A percentile compares a stretch with the other conserved stretches of the same genome.
phyloP scores from a whole-genome alignment of 176 grass and related monocot species.

The Zea luxurians region DNA sequence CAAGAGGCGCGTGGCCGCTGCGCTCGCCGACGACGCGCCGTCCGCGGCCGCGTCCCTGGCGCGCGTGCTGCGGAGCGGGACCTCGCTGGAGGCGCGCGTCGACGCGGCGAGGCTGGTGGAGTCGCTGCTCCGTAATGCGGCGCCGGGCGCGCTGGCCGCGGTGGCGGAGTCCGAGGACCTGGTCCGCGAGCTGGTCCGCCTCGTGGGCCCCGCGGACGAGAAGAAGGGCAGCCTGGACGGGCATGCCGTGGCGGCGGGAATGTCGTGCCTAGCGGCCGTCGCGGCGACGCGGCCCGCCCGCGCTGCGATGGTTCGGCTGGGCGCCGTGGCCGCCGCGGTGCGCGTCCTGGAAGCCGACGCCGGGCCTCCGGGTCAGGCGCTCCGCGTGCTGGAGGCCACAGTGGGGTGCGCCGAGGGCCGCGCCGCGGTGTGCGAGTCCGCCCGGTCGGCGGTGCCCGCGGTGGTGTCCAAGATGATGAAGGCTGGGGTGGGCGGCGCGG shows the following conservation, averaged over 20 bases:
- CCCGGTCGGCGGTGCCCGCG: slow-evolving; percentile 23
- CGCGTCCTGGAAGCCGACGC: slow-evolving; percentile 38
- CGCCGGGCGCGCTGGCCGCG: not conserved
- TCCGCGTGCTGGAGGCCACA: slow-evolving; percentile 53
- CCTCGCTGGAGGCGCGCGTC: slow-evolving; percentile 36
- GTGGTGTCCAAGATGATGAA: slow-evolving; percentile 67
- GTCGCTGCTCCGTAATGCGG: slow-evolving; percentile 42
- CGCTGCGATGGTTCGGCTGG: slow-evolving; percentile 43
- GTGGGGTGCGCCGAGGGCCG: slow-evolving; percentile 63
- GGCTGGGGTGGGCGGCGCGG: slow-evolving; percentile 54
- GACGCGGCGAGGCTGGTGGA: slow-evolving; percentile 60
- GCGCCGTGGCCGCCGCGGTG: slow-evolving; percentile 44
- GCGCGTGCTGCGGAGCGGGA: slow-evolving; percentile 42
- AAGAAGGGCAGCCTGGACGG: slow-evolving; percentile 32
- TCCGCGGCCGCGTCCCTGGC: slow-evolving; percentile 39
- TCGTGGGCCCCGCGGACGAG: slow-evolving; percentile 49
- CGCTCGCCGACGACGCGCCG: slow-evolving; percentile 36
- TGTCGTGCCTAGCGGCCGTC: slow-evolving; percentile 49
- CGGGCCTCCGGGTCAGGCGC: slow-evolving; percentile 20
- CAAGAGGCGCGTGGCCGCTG: slow-evolving; percentile 36
- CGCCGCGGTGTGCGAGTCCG: slow-evolving; percentile 59
- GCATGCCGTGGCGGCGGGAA: slow-evolving; percentile 41
- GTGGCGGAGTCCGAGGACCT: slow-evolving; percentile 36
- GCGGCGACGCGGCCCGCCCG: slow-evolving; percentile 36
- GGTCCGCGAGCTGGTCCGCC: slow-evolving; percentile 54